Evolutionary conservation across 352 stramenopile genomes (phyloP).

Genomic region (Globisporangium ultimum): DNA sequence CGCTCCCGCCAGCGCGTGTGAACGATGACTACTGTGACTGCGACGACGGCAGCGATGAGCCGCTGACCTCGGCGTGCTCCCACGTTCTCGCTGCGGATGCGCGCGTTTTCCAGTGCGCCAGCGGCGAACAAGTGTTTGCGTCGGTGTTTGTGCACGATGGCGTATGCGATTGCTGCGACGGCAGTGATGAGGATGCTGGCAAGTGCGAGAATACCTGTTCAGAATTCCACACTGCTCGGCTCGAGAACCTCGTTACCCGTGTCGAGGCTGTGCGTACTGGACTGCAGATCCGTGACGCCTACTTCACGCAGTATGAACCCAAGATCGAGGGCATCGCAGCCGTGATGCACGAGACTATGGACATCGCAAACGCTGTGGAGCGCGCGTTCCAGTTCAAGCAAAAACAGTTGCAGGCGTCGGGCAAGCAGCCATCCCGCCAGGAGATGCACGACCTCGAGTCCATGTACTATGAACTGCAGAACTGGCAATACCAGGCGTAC

Average conservation of each 20-base stretch:
- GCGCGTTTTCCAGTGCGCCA: conserved; percentile 36
- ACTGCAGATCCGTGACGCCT: conserved; percentile 17
- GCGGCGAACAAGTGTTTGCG: conserved; percentile 31
- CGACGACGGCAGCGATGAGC: conserved; percentile 89
- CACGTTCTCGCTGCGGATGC: conserved; percentile 23
- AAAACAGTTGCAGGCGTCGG: conserved; percentile 16
- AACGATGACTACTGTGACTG: conserved; percentile 96
- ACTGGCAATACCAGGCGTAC: conserved; percentile 46
- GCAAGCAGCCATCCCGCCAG: conserved; percentile 15
- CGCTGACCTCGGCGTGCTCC: conserved; percentile 75
- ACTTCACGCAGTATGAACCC: conserved; percentile 16
- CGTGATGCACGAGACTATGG: conserved; percentile 23
- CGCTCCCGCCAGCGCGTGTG: conserved; percentile 35
- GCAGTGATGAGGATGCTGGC: conserved; percentile 81
- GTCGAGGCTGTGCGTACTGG: conserved; percentile 26
- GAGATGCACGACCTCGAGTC: conserved; percentile 36
- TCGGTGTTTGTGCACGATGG: conserved; percentile 83
- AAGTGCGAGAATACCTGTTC: conserved; percentile 43
- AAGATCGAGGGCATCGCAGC: conserved; percentile 24
- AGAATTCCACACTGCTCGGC: conserved; percentile 14
- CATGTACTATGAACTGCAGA: conserved; percentile 47
- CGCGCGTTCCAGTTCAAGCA: conserved; percentile 28
- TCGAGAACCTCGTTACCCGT: conserved; percentile 17
- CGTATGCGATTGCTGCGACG: conserved; percentile 98
- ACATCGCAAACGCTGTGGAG: conserved; percentile 17